Evolutionary conservation across 1,139 yeast species (phyloP), one percentile per base, ranked within the genome.

Genomic region (Kodamaea sp.): DNA sequence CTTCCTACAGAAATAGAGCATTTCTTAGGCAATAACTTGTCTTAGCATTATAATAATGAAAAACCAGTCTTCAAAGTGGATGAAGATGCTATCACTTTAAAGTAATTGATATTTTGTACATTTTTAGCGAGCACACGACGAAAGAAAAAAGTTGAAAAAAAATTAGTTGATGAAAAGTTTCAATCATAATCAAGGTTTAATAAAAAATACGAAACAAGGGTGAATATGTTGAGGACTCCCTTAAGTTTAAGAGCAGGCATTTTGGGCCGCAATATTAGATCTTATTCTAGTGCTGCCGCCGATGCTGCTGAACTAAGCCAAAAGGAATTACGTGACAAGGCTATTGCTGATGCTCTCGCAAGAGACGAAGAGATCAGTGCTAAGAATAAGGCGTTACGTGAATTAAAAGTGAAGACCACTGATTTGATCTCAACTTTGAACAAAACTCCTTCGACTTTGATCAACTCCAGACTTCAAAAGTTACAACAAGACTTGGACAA

Each of bases 321-420:
- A 42, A 63, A 59, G 41, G 65, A 60, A 41, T 47, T 62, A 27
- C 65, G 75, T 51, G 75, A 70, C 46, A 58, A 50, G 43, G 72
- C 71, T 2, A 51, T 70, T 33, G 71, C 74, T 2, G 74, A 69
- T 43, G 75, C 75, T 1, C 58, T 69, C 29, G 75, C 75, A 4
- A 58, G 60, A 43, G 76, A 70, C 47, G 75, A 69, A 57, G 73
- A 63, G 44, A 66, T 65, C 24, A 55, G 62, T 28, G 62, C 65
- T 20, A 63, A 52, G 41, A 62, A 66, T 27, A 68, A 67, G 44
- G 58, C 61, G 11, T 53, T 71, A 35, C 57, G 72, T 29, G 70
- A 67, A 44, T 58, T 69, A 41, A 65, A 62, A 37, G 50, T 50
- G 15, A 48, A 54, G 31, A 60, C 72, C 2, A 51, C 48, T 33